These are phyloP conservation scores for Martiniozyma abietophila DNA, from an alignment of 805 yeast species.

Conservation along the genomic window DNA sequence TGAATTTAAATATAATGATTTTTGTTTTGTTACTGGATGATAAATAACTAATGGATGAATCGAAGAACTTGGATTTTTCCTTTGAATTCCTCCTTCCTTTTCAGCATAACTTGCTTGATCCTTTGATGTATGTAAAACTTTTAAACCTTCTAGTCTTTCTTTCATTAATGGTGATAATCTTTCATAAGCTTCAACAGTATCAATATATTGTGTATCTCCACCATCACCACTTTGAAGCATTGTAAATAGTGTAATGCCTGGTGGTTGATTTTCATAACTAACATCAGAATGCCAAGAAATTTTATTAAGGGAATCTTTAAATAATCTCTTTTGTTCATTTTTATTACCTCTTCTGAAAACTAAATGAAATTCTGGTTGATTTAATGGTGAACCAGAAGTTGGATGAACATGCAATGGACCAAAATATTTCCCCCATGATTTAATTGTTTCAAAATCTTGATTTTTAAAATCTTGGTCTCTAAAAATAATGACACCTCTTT, in stretches of 20 bases:
- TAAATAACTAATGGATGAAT: slow-evolving; percentile 61
- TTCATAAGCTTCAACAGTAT: slow-evolving; percentile 59
- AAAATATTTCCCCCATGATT: slow-evolving; percentile 50
- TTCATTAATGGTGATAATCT: slow-evolving; percentile 61
- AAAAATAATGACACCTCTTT: slow-evolving; percentile 60
- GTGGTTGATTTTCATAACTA: slow-evolving; percentile 65
- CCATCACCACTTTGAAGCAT: slow-evolving; percentile 49
- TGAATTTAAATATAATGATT: slow-evolving; percentile 45
- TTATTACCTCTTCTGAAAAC: slow-evolving; percentile 42
- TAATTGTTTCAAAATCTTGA: slow-evolving; percentile 39
- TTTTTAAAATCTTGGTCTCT: slow-evolving; percentile 58
- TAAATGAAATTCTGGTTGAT: slow-evolving; percentile 51
- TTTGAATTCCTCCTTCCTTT: slow-evolving; percentile 49
- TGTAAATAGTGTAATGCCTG: slow-evolving; percentile 59
- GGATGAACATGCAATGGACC: slow-evolving; percentile 71
- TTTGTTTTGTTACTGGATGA: slow-evolving; percentile 62
- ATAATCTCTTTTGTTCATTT: slow-evolving; percentile 29
- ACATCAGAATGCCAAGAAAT: slow-evolving; percentile 66
- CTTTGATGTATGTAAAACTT: slow-evolving; percentile 60
- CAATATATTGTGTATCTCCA: slow-evolving; percentile 71
- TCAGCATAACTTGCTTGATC: slow-evolving; percentile 59
- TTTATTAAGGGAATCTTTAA: slow-evolving; percentile 29
- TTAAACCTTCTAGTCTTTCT: slow-evolving; percentile 47
- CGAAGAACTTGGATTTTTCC: slow-evolving; percentile 53
- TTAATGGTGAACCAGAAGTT: slow-evolving; percentile 60